Evolutionary conservation across 495 filamentous ascomycete genomes (phyloP).

Genomic region (Aspergillus kassunensis): DNA sequence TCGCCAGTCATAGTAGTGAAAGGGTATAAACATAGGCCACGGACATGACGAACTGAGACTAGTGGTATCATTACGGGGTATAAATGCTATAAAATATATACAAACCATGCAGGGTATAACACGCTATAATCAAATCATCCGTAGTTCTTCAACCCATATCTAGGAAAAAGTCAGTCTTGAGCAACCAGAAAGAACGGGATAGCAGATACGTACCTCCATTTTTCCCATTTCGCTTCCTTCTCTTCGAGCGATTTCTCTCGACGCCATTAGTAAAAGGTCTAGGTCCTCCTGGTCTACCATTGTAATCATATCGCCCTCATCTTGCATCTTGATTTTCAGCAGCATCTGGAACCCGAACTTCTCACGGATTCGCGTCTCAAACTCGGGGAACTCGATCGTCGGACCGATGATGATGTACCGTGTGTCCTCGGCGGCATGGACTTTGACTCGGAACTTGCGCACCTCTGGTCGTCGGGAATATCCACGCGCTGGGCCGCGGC

Average conservation of each 20-base stretch:
- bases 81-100: constrained; percentile 16
- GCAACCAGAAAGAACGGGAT: background rate
- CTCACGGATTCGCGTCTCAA: constrained; percentile 70
- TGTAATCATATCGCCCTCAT: constrained; percentile 90
- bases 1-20: no score
- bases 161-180: constrained; percentile 23
- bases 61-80: constrained; percentile 15
- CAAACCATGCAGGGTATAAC: constrained; percentile 19
- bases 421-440: constrained; percentile 81
- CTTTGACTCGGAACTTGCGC: constrained; percentile 77
- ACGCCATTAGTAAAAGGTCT: constrained; percentile 70
- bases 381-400: constrained; percentile 67
- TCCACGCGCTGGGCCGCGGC: constrained; percentile 26
- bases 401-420: constrained; percentile 85
- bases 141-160: constrained; percentile 64
- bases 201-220: constrained; percentile 72
- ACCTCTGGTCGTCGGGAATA: constrained; percentile 39
- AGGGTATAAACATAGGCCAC: no score
- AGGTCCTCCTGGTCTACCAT: constrained; percentile 96
- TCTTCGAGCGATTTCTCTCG: constrained; percentile 63
- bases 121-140: constrained; percentile 25
- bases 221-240: constrained; percentile 83
- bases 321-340: constrained; percentile 81
- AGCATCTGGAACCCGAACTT: constrained; percentile 73
- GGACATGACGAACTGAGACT: no score